Conservation (phyloP, 805 yeast species). For the Saccharomycopsis lassenensis region DNA sequence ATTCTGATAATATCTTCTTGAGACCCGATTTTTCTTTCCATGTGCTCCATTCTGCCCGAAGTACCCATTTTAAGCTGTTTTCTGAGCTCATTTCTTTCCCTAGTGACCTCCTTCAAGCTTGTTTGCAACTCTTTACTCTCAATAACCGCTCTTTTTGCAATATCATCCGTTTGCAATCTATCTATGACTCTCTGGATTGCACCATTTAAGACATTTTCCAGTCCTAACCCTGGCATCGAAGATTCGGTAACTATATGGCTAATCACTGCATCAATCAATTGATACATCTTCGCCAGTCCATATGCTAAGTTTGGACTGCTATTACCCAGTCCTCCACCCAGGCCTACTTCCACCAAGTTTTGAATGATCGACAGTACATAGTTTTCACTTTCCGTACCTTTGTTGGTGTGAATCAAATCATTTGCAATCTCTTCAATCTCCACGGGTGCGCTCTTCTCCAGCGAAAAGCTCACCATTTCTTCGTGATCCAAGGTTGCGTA, state of each 20-base stretch:
- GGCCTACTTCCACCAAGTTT: slow-evolving; percentile 39
- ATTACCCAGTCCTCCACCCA: too few relatives aligned
- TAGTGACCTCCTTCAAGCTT: slow-evolving; percentile 43
- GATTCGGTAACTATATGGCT: slow-evolving; percentile 16
- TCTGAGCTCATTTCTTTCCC: slow-evolving; percentile 52
- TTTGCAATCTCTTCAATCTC: slow-evolving; percentile 21
- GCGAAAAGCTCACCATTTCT: slow-evolving; percentile 25
- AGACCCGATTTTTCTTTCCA: slow-evolving; percentile 53
- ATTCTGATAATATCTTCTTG: slow-evolving; percentile 46
- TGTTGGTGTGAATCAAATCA: slow-evolving; percentile 34
- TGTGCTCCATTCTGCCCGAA: slow-evolving; percentile 52
- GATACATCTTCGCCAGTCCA: slow-evolving; percentile 23
- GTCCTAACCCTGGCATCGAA: slow-evolving; percentile 39
- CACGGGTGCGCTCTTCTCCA: slow-evolving; percentile 5
- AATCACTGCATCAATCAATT: slow-evolving; percentile 54
- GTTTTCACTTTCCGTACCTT: slow-evolving; percentile 39
- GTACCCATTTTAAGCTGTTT: slow-evolving; percentile 66
- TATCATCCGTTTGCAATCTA: slow-evolving; percentile 73
- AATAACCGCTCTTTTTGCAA: slow-evolving; percentile 59
- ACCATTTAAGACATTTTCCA: slow-evolving; percentile 56
- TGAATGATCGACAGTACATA: slow-evolving; percentile 42
- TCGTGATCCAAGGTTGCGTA: slow-evolving; percentile 44
- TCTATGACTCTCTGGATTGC: slow-evolving; percentile 67
- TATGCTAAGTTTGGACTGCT: neutral
- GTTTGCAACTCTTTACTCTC: slow-evolving; percentile 44